phyloP scores from a whole-genome alignment of 73 alveolate species.

The Symbiodinium natans region DNA sequence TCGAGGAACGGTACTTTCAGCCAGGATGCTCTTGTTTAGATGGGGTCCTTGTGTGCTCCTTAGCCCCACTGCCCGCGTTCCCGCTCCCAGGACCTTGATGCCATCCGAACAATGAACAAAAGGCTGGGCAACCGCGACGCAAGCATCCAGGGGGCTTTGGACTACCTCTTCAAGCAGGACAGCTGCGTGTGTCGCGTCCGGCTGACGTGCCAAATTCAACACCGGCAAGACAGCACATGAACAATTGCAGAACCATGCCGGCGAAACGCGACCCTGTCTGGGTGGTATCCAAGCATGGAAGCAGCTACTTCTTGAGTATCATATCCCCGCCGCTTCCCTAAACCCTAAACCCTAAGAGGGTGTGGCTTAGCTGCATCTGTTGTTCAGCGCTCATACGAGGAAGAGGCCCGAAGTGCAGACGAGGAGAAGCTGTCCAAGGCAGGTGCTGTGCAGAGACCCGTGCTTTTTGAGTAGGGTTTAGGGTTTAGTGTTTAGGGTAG shows the following conservation, averaged over 20 bases:
- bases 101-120: constrained; percentile 90
- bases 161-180: constrained; percentile 84
- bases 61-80: too few relatives aligned
- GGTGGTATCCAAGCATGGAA: too few relatives aligned
- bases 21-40: background rate
- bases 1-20: background rate
- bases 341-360: too few relatives aligned
- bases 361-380: too few relatives aligned
- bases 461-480: too few relatives aligned
- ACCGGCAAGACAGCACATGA: too few relatives aligned
- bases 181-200: background rate
- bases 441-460: too few relatives aligned
- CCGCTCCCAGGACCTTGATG: constrained; percentile 77
- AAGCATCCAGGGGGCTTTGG: constrained; percentile 83
- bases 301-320: too few relatives aligned
- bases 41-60: background rate
- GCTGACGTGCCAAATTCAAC: background rate
- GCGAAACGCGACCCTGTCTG: too few relatives aligned
- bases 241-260: too few relatives aligned
- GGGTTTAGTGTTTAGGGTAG: too few relatives aligned
- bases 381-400: background rate
- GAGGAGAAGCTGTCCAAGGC: constrained; percentile 74
- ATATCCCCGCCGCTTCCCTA: too few relatives aligned
- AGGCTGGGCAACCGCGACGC: constrained; percentile 80
- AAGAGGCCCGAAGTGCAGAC: constrained; percentile 21